Percentiles rank a stretch among this genome's conserved stretches.
Evolutionary conservation across 2,329 filamentous ascomycete species (phyloP).

Genomic region (Epichloe typhina): DNA sequence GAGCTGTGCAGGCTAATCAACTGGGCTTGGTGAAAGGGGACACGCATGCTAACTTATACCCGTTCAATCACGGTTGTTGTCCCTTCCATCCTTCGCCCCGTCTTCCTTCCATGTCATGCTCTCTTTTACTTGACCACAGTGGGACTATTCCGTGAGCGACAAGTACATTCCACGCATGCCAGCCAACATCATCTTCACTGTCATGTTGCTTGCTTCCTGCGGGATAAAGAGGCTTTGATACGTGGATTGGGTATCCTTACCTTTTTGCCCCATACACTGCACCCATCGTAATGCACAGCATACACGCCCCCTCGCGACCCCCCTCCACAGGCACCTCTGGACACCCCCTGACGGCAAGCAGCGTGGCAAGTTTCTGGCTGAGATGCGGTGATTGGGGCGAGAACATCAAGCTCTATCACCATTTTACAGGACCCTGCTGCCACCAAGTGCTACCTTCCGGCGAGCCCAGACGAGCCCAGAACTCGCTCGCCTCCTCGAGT

Average conservation of each 20-base stretch:
- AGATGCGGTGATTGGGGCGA: conserved; percentile 8
- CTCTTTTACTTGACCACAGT: conserved; percentile 12
- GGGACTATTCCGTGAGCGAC: conserved; percentile 19
- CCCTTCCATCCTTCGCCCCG: conserved; percentile 14
- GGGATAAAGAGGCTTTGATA: conserved; percentile 23
- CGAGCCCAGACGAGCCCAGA: background rate
- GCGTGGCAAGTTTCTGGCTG: conserved; percentile 15
- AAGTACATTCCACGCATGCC: conserved; percentile 12
- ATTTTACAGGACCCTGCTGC: conserved; percentile 5
- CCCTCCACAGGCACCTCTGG: conserved; percentile 8
- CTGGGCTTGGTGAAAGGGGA: conserved; percentile 12
- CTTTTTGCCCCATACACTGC: conserved; percentile 22
- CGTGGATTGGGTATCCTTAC: conserved; percentile 28
- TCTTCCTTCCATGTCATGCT: conserved; percentile 7
- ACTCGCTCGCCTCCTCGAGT: background rate
- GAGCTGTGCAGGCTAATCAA: conserved; percentile 8
- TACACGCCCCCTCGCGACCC: conserved; percentile 13
- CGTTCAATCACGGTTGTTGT: conserved; percentile 13
- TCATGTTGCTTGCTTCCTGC: conserved; percentile 20
- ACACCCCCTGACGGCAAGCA: conserved; percentile 4
- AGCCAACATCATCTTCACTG: conserved; percentile 16
- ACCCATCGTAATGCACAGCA: conserved; percentile 15
- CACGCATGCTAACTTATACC: conserved; percentile 27
- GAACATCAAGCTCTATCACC: background rate
- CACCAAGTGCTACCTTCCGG: conserved; percentile 14